Evolutionary conservation across 164 flowering plant genomes (phyloP).

Genomic region (Aristolochia fimbriata): DNA sequence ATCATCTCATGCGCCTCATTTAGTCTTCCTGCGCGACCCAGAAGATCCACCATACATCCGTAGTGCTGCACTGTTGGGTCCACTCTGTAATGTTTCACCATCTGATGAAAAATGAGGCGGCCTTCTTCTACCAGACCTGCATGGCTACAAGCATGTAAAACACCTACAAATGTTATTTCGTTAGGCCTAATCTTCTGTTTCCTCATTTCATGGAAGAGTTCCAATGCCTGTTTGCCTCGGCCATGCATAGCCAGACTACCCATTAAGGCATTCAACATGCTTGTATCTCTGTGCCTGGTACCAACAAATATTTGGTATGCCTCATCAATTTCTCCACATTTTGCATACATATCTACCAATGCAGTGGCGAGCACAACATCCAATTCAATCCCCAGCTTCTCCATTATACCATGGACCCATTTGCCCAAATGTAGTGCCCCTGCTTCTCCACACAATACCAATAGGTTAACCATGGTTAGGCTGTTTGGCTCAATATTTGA

Average conservation of each 20-base stretch:
- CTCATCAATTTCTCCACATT: slow-evolving; percentile 35
- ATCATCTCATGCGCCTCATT: slow-evolving; percentile 35
- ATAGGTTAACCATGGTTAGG: slow-evolving; percentile 33
- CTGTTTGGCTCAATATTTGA: slow-evolving; percentile 24
- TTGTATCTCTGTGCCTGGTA: slow-evolving; percentile 26
- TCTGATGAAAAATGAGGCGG: slow-evolving; percentile 22
- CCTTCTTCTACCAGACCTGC: slow-evolving; percentile 50
- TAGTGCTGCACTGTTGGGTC: slow-evolving; percentile 46
- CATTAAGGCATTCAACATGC: slow-evolving; percentile 57
- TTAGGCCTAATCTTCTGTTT: slow-evolving; percentile 28
- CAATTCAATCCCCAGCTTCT: slow-evolving; percentile 22
- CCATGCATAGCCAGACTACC: slow-evolving; percentile 52
- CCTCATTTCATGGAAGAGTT: slow-evolving; percentile 37
- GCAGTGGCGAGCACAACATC: slow-evolving; percentile 37
- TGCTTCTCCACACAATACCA: slow-evolving; percentile 32
- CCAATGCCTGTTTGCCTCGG: slow-evolving; percentile 35
- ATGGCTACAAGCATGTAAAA: slow-evolving; percentile 54
- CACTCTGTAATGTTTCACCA: slow-evolving; percentile 26
- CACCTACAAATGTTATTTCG: slow-evolving; percentile 36
- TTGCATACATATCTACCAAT: slow-evolving; percentile 40
- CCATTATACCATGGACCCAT: slow-evolving; percentile 35
- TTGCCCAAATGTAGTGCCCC: slow-evolving; percentile 49
- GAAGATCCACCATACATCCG: slow-evolving; percentile 60
- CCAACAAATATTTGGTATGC: slow-evolving; percentile 27
- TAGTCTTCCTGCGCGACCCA: slow-evolving; percentile 52